phyloP scores from a whole-genome alignment of 2,329 filamentous ascomycete species.

The Trichoderma sp. region DNA sequence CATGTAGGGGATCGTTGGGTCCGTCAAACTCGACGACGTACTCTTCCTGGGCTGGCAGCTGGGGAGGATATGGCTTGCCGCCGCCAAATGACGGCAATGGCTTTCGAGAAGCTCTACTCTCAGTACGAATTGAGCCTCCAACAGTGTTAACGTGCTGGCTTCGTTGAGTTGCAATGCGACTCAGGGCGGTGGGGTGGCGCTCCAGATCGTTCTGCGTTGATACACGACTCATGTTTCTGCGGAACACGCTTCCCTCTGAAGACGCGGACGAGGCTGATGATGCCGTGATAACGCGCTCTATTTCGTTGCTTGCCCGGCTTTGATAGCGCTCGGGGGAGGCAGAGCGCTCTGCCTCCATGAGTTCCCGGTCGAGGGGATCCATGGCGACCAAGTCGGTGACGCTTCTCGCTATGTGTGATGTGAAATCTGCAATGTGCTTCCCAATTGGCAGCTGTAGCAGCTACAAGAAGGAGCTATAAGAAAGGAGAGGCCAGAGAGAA shows the following conservation, averaged over 20 bases:
- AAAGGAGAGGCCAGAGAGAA: not conserved
- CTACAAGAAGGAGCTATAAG: not conserved
- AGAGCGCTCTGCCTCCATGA: slow-evolving; percentile 54
- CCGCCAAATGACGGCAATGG: slow-evolving; percentile 68
- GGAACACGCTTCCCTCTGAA: slow-evolving; percentile 38
- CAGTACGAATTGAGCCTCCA: slow-evolving; percentile 46
- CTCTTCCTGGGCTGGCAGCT: slow-evolving; percentile 66
- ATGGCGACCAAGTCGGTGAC: slow-evolving; percentile 28
- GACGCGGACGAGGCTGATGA: slow-evolving; percentile 52
- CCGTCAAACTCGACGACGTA: slow-evolving; percentile 87
- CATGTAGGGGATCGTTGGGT: slow-evolving; percentile 76
- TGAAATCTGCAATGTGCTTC: not conserved
- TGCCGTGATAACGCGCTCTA: slow-evolving; percentile 58
- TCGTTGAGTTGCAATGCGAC: slow-evolving; percentile 67
- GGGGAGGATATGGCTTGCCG: slow-evolving; percentile 72
- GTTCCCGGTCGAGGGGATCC: slow-evolving; percentile 51
- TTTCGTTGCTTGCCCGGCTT: slow-evolving; percentile 49
- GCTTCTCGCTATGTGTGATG: not conserved
- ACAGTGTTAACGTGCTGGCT: slow-evolving; percentile 73
- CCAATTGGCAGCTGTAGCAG: not conserved
- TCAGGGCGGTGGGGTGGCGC: slow-evolving; percentile 65
- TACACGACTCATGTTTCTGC: slow-evolving; percentile 56
- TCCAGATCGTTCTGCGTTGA: slow-evolving; percentile 67
- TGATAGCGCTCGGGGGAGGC: slow-evolving; percentile 45
- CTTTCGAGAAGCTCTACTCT: slow-evolving; percentile 49